Conservation (phyloP, 805 yeast genomes). For the Kuraishia borneana region DNA sequence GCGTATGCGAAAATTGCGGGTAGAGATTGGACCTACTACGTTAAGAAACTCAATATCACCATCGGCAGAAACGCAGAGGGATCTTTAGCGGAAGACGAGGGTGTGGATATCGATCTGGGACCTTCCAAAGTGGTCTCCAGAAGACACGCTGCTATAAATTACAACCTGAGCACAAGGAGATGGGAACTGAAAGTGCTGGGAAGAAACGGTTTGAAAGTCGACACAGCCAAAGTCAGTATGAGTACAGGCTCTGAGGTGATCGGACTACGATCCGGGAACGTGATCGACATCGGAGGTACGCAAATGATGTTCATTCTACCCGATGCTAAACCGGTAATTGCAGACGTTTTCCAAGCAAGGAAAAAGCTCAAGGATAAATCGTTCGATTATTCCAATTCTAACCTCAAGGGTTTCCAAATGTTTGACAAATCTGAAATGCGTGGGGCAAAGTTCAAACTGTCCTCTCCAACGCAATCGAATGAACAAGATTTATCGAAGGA, state of each 20-base stretch:
- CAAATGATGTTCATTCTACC: constrained; percentile 99
- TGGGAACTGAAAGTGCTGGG: constrained; percentile 87
- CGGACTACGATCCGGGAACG: constrained; percentile 73
- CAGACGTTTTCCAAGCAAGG: constrained; percentile 31
- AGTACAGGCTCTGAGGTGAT: constrained; percentile 30
- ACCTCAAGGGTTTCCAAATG: constrained; percentile 40
- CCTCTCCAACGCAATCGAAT: constrained; percentile 3
- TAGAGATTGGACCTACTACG: constrained; percentile 86
- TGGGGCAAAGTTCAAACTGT: background rate
- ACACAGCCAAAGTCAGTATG: constrained; percentile 42
- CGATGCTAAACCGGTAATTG: constrained; percentile 66
- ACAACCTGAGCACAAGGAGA: constrained; percentile 58
- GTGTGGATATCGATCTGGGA: constrained; percentile 80
- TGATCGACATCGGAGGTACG: constrained; percentile 90
- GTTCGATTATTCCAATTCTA: background rate
- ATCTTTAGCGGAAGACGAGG: constrained; percentile 6
- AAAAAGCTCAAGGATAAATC: constrained; percentile 16
- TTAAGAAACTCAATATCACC: constrained; percentile 59
- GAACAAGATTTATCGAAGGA: constrained; percentile 69
- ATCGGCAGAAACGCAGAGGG: constrained; percentile 76
- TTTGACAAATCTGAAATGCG: constrained; percentile 22
- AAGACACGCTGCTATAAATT: constrained; percentile 75
- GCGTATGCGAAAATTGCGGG: constrained; percentile 98
- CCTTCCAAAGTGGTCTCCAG: constrained; percentile 97
- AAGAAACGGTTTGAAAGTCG: constrained; percentile 88